Conservation (phyloP, 2,329 filamentous ascomycete genomes). For the Aschersonia sp. region DNA sequence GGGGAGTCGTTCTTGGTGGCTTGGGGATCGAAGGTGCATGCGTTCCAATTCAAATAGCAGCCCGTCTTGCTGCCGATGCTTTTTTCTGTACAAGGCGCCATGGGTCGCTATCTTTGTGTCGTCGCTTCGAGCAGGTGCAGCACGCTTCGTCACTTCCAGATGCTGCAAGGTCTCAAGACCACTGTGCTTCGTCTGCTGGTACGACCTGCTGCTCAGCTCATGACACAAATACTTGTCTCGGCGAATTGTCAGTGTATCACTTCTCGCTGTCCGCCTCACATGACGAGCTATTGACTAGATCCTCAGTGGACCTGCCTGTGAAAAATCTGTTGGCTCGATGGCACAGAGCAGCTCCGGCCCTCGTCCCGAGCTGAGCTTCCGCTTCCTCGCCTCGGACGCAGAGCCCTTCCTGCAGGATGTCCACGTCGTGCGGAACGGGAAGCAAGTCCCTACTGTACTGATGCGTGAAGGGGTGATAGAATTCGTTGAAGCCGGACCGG, state of each 20-base stretch:
- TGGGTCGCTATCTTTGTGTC: no score
- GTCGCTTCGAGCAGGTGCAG: no score
- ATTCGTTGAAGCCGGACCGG: constrained; percentile 14
- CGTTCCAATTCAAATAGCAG: no score
- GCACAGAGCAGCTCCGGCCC: constrained; percentile 37
- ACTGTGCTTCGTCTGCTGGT: no score
- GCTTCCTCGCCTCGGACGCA: constrained; percentile 31
- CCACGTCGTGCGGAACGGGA: background rate
- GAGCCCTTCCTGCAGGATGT: constrained; percentile 8
- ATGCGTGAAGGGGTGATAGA: background rate
- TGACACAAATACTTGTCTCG: constrained; percentile 35
- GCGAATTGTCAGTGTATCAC: constrained; percentile 25
- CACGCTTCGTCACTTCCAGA: no score
- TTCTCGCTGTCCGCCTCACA: constrained; percentile 16
- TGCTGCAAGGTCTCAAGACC: no score
- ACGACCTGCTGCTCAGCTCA: constrained; percentile 25
- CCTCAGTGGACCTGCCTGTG: constrained; percentile 23
- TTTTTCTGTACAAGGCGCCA: no score
- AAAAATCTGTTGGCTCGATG: constrained; percentile 45
- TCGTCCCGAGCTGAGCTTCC: constrained; percentile 18
- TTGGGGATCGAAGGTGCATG: no score
- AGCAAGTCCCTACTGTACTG: background rate
- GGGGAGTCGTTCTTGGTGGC: no score
- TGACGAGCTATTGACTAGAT: constrained; percentile 22
- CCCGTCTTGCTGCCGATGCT: no score